A percentile compares a stretch with the other conserved stretches of the same genome.
Evolutionary conservation across 352 stramenopile species (phyloP).

Genomic region (Globisporangium acanthophoron): DNA sequence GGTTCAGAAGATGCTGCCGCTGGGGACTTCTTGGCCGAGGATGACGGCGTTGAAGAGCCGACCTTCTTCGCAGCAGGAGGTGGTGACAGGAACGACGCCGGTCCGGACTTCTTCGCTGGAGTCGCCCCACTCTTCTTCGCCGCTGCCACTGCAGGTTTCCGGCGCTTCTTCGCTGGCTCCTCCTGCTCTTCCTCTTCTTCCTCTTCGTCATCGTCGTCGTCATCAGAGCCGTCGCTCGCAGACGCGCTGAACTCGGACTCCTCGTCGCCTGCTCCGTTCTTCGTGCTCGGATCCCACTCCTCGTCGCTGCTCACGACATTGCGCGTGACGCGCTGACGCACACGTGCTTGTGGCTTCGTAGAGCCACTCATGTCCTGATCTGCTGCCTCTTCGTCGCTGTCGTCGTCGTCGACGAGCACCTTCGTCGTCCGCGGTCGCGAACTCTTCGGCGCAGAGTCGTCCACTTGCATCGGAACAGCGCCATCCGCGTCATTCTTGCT

Average conservation of each 20-base stretch:
- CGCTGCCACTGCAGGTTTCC: slow-evolving; percentile 11
- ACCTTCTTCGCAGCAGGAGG: slow-evolving; percentile 23
- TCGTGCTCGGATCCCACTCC: slow-evolving; percentile 35
- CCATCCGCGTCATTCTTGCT: slow-evolving; percentile 5
- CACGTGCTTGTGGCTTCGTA: slow-evolving; percentile 13
- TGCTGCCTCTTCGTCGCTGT: slow-evolving; percentile 67
- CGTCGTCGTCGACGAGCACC: slow-evolving; percentile 72
- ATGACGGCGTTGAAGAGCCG: slow-evolving; percentile 4
- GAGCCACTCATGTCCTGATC: slow-evolving; percentile 5
- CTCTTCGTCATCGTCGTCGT: slow-evolving; percentile 48
- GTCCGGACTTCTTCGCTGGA: slow-evolving; percentile 18
- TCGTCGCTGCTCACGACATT: slow-evolving; percentile 47
- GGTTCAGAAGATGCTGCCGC: slow-evolving; percentile 7
- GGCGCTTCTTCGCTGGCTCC: slow-evolving; percentile 32
- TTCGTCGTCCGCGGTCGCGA: slow-evolving; percentile 16
- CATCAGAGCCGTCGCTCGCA: slow-evolving; percentile 24
- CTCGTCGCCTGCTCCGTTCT: slow-evolving; percentile 34
- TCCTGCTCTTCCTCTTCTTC: slow-evolving; percentile 35
- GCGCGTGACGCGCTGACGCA: slow-evolving; percentile 18
- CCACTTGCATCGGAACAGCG: neutral
- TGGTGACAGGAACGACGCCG: slow-evolving; percentile 34
- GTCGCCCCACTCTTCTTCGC: slow-evolving; percentile 17
- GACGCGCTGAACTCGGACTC: slow-evolving; percentile 48
- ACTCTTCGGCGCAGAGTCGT: slow-evolving; percentile 18
- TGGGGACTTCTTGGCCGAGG: slow-evolving; percentile 18